These are phyloP conservation scores for Eimeria necatrix DNA, from an alignment of 169 alveolate species.

Conservation along the genomic window DNA sequence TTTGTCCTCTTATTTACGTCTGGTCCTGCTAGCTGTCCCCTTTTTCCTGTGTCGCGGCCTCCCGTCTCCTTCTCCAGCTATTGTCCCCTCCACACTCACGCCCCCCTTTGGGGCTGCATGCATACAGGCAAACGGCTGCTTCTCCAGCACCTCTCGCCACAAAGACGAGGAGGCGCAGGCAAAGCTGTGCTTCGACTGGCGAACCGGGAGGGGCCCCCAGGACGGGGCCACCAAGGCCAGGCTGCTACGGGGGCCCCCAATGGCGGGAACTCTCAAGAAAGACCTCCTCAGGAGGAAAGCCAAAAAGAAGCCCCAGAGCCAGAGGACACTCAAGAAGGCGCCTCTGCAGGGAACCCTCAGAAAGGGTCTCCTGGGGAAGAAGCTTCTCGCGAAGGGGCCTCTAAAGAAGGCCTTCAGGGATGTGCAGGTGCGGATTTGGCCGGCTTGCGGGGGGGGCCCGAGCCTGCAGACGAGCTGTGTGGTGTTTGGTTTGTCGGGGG, in stretches of 20 bases:
- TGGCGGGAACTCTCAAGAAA: too few relatives aligned
- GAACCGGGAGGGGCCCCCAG: neutral
- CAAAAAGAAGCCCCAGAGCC: too few relatives aligned
- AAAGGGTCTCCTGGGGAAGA: neutral
- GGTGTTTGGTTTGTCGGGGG: neutral
- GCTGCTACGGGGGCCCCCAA: neutral
- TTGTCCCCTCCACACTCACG: too few relatives aligned
- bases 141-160: neutral
- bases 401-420: neutral
- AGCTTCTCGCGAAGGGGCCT: neutral
- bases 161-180: constrained; percentile 22
- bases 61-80: too few relatives aligned
- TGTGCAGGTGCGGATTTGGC: neutral
- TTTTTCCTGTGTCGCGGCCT: too few relatives aligned
- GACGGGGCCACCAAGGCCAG: neutral
- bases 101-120: neutral
- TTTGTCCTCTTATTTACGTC: too few relatives aligned
- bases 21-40: too few relatives aligned
- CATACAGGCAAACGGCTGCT: constrained; percentile 1
- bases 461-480: neutral
- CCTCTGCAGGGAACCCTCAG: neutral
- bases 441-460: neutral
- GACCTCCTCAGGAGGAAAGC: too few relatives aligned
- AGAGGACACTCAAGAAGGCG: neutral
- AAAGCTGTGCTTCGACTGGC: neutral